A percentile compares a stretch with the other conserved stretches of the same genome.
Conservation (phyloP, 2,329 filamentous ascomycete species). For the Ophiostoma himal-ulmi region DNA sequence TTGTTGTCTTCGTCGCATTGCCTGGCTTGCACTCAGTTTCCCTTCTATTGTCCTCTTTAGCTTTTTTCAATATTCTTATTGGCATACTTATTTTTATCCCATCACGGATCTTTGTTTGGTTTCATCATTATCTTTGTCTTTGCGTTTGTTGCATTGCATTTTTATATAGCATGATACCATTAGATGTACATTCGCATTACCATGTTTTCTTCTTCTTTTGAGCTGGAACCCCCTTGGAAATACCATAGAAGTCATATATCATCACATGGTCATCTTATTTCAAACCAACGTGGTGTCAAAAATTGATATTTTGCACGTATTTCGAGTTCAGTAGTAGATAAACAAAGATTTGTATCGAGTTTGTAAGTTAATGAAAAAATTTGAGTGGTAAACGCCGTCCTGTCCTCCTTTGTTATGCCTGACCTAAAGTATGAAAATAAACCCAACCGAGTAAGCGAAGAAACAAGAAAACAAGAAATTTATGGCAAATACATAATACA, state of each 20-base stretch:
- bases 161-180: background rate
- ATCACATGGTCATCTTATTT: background rate
- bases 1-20: background rate
- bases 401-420: conserved; percentile 1
- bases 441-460: background rate
- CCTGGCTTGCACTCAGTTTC: background rate
- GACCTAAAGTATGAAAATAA: background rate
- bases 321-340: background rate
- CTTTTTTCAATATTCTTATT: background rate
- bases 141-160: background rate
- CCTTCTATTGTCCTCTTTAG: background rate
- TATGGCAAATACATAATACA: background rate
- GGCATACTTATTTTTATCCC: background rate
- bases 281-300: no score
- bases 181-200: background rate
- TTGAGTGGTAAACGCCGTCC: background rate
- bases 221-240: background rate
- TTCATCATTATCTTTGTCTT: background rate
- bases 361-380: background rate
- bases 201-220: background rate
- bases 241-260: background rate
- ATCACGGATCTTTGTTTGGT: background rate
- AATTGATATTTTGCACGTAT: background rate
- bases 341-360: background rate
- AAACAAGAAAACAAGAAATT: background rate